Conservation (phyloP, 805 yeast genomes). For the Metschnikowia santaceciliae region DNA sequence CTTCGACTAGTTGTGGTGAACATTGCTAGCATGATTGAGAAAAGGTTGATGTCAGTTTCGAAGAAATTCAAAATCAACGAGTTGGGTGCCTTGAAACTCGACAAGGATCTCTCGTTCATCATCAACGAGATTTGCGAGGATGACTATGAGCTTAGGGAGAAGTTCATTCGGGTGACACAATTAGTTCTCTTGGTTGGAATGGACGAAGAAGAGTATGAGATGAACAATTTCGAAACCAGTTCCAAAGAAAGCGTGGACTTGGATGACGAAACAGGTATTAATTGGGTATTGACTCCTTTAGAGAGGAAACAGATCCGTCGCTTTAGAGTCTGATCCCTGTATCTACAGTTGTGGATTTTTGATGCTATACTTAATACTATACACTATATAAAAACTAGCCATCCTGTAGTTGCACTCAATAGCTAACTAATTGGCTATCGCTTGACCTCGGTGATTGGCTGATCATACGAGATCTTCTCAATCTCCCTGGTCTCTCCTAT, state of each 20-base stretch:
- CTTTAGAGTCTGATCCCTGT: conserved; percentile 42
- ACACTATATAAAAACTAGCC: background rate
- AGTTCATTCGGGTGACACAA: conserved; percentile 79
- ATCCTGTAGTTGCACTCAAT: background rate
- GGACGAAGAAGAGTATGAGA: conserved; percentile 58
- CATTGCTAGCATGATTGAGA: conserved; percentile 20
- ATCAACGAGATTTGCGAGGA: conserved; percentile 71
- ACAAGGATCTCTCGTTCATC: conserved; percentile 71
- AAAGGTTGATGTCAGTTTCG: conserved; percentile 61
- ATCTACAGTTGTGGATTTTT: background rate
- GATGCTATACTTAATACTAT: background rate
- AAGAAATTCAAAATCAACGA: conserved; percentile 63
- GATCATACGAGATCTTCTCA: conserved; percentile 19
- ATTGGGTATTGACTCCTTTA: conserved; percentile 75
- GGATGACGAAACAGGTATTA: conserved; percentile 32
- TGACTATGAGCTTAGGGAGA: conserved; percentile 69
- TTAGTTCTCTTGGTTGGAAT: conserved; percentile 75
- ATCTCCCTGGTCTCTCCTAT: conserved; percentile 20
- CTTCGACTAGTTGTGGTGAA: conserved; percentile 47
- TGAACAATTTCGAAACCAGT: conserved; percentile 19
- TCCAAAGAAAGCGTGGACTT: conserved; percentile 21
- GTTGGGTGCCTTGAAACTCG: conserved; percentile 77
- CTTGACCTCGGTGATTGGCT: conserved; percentile 18
- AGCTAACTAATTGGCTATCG: background rate
- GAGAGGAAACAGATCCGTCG: conserved; percentile 65